phyloP scores from a whole-genome alignment of 1,284 basidiomycete genomes.

The Rhodofomes roseus region DNA sequence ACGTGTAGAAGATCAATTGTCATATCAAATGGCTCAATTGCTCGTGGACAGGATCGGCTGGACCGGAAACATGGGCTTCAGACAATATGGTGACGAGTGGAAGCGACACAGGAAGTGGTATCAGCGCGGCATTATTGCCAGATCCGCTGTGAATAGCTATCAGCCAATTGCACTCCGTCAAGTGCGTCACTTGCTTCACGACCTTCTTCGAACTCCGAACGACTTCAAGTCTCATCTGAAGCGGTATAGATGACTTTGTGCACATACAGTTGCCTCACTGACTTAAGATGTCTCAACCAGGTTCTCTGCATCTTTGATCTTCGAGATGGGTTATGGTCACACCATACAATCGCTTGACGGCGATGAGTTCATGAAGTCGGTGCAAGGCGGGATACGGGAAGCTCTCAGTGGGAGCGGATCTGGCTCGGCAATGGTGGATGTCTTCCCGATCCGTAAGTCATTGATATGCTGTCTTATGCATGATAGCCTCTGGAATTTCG shows the following conservation, averaged over 20 bases:
- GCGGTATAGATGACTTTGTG: no score
- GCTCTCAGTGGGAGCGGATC: slow-evolving; percentile 20
- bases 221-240: slow-evolving; percentile 21
- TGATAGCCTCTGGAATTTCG: no score
- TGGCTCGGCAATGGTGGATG: slow-evolving; percentile 25
- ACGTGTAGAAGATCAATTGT: slow-evolving; percentile 6
- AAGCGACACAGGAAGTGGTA: slow-evolving; percentile 28
- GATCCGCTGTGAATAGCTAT: slow-evolving; percentile 18
- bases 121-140: slow-evolving; percentile 24
- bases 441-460: slow-evolving; percentile 21
- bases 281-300: no score
- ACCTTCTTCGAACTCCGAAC: slow-evolving; percentile 20
- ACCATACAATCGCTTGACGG: slow-evolving; percentile 16
- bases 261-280: no score
- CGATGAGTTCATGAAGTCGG: slow-evolving; percentile 18
- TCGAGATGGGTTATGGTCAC: slow-evolving; percentile 24
- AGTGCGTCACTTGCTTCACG: slow-evolving; percentile 21
- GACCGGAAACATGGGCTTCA: slow-evolving; percentile 21
- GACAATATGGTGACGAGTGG: slow-evolving; percentile 26
- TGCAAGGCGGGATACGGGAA: slow-evolving; percentile 17
- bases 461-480: not conserved
- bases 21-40: not conserved
- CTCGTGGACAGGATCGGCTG: slow-evolving; percentile 7
- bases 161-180: slow-evolving; percentile 23
- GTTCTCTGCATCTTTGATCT: slow-evolving; percentile 18